Evolutionary conservation across 2,329 filamentous ascomycete genomes (phyloP), one percentile per base, ranked within the genome.

Genomic region (Paecilomyces variotii): DNA sequence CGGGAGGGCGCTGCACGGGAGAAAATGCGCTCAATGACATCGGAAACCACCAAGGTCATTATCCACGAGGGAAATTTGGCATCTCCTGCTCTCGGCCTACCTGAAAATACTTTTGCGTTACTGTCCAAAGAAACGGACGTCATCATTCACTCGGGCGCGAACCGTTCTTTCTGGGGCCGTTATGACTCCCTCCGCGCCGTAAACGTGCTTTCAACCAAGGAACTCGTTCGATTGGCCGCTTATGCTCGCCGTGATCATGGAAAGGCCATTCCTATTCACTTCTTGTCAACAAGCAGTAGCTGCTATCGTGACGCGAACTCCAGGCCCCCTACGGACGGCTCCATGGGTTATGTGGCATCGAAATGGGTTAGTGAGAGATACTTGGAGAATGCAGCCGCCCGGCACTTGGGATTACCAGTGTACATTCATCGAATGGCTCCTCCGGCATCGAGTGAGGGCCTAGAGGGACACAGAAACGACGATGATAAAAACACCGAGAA

Each of bases 291-390:
- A 0, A 65, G 61, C 1, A 64, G 64, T 9, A 65, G 68, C 35
- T 39, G 11, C 35, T 14, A 12, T n/a, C n/a, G 58, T 62, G 11
- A 19, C 25, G 0, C 63, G 60, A n/a, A 39, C n/a, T 39, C 50
- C 54, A 57, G 5, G 4, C 73, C 72, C 0, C 65, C 73, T 0
- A 39, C 55, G 2, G 63, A 71, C 52, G 69, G 68, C 11, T 54
- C 65, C 4, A 61, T 72, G 19, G 76, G 75, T 1, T 79, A 78
- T 56, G 62, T 65, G 2, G 70, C 72, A 1, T 61, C 65, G 12
- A 77, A 77, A 59, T 78, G 76, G 76, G 73, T 69, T 0, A 67
- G 67, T 51, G 76, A 79, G 63, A 60, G 63, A 3, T 63, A 73
- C 27, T 67, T 79, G 0, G 75, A 78, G 59, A 58, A 60, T 1